Base-by-base conservation (phyloP, 352 stramenopile species). In the Thalassiosira mediterranea region DNA sequence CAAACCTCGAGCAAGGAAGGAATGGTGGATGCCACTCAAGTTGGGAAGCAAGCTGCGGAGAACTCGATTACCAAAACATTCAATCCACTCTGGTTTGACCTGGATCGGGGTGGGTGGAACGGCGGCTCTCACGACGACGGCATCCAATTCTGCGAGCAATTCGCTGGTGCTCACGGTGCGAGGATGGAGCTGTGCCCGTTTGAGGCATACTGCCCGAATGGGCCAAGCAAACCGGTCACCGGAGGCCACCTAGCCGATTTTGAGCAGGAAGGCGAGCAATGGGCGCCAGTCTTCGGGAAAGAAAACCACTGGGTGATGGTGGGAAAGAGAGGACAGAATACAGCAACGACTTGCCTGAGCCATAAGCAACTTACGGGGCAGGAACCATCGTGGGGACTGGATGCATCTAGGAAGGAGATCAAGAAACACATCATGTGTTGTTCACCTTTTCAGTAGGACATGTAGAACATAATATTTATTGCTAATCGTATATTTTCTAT, bases 351-450 rank as follows among this genome's bases (percentile, higher is more conserved):
- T 11, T 80, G 72, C 57, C 26, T 67, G 26, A 54, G 40, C 42
- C 53, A 66, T 53, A 25, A 37, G 13, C 34, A 80, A 46, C 40
- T 80, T 38, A 37, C 34, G 7, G 62, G 71, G 32, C 37, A 58
- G 26, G 48, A 80, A 52, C 63, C 72, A 34, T 65, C 47, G 10
- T 80, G 72, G 72, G 72, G 63, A 57, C 59, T 67, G 31, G 64
- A 75, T 71, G 46, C n/a, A 32, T 69, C 54, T 28, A 73, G 70
- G 56, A 53, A 32, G 7, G 54, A 65, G 8, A 34, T 63, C 23
- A 79, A 79, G 23, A 42, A 70, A n/a, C 63, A 74, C 62, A 40
- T 79, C 21, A 61, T 74, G 32, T 79, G 71, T 58, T 79, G 71
- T 29, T 62, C 60, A 44, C 46, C 46, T 13, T 54, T 54, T 23